Evolutionary conservation across 2,329 filamentous ascomycete species (phyloP).

Genomic region (Akanthomyces dipterigenus): DNA sequence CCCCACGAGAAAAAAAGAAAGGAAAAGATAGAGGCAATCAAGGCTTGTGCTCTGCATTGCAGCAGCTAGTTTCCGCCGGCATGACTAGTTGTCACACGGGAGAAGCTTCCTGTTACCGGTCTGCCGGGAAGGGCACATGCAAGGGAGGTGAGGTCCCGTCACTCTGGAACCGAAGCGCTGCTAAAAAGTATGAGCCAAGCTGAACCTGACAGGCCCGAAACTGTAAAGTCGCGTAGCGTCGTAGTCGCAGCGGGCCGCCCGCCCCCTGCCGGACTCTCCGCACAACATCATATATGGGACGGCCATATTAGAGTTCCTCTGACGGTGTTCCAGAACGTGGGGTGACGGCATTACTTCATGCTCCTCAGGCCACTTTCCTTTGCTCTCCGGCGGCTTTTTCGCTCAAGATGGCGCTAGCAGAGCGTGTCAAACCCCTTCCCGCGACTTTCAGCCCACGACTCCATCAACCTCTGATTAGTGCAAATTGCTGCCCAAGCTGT

Average conservation of each 20-base stretch:
- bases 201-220: background rate
- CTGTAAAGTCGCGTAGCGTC: background rate
- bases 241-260: background rate
- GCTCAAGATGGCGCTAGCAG: background rate
- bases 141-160: background rate
- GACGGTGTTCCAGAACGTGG: background rate
- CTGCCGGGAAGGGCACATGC: background rate
- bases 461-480: background rate
- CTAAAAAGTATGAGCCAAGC: background rate
- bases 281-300: background rate
- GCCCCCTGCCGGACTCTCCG: background rate
- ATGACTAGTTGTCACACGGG: background rate
- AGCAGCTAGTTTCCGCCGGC: background rate
- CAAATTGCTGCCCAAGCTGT: conserved; percentile 8
- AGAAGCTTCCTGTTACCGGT: background rate
- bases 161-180: background rate
- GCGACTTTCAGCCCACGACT: background rate
- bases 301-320: background rate
- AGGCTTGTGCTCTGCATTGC: conserved; percentile 8
- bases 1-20: background rate
- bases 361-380: background rate
- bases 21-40: background rate
- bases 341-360: background rate
- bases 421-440: background rate
- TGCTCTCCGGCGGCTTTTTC: background rate